Base-by-base conservation (phyloP, 2,329 filamentous ascomycete species). In the Mariannaea elegans region DNA sequence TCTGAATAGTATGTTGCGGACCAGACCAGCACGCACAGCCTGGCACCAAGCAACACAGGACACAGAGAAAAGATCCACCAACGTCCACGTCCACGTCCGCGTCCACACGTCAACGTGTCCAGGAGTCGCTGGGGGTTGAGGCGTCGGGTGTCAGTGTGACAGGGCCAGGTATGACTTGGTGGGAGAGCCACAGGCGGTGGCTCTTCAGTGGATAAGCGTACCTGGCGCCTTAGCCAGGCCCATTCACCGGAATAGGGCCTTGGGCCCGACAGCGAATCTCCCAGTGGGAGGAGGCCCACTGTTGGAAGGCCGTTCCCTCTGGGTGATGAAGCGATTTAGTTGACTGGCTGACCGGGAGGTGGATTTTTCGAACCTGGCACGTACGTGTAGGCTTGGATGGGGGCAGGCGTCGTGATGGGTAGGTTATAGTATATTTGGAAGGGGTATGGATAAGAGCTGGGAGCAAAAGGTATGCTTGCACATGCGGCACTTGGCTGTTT, bases 221-320 rank as follows among this genome's bases (percentile, higher is more conserved):
- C 54, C 50, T 55, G 27, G 24, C 41, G 16, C 38, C 50, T 31
- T 27, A 27, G 24, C 6, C 24, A 27, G 13, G 42, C 36, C 24
- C 9, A 9, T 27, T n/a, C 24, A 6, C 29, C 24, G 51, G 51
- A 41, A 32, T 54, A 41, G 38, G 9, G 24, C 32, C 32, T 4
- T 4, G 32, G 14, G 6, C 12, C 13, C 7, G 5, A 5, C 7
- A 68, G 66, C 68, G 61, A 59, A 51, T 8, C 23, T 47, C 38
- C 51, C 51, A 56, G 57, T 34, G 45, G 7, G 49, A 59, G 65
- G 46, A 67, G 62, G 64, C 61, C 64, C 61, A 66, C 66, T 65
- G 61, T 55, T 69, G 48, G 61, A 55, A 67, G 56, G 50, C 62
- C 66, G 58, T 66, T 61, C 64, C 63, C 56, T 69, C 50, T 46